A percentile compares a stretch with the other conserved stretches of the same genome.
Conservation (phyloP, 768 basidiomycete species). For the Mycena pura region DNA sequence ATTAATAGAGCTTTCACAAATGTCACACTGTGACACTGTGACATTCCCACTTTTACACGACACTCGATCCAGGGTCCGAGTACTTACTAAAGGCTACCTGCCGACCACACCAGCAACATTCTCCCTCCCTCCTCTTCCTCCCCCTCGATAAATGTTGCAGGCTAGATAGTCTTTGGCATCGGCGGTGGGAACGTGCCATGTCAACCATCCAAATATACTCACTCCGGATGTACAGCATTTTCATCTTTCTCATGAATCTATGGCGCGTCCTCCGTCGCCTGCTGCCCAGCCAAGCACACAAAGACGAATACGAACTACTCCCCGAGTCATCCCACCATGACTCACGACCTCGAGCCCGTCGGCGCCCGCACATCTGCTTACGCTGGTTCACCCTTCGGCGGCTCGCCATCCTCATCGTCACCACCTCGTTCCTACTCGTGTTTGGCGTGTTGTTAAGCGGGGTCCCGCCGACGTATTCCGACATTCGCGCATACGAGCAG, state of each 20-base stretch:
- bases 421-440: constrained; percentile 31
- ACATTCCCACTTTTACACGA: no score
- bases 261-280: constrained; percentile 15
- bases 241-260: constrained; percentile 13
- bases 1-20: no score
- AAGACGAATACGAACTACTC: constrained; percentile 23
- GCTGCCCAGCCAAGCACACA: not conserved
- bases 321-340: constrained; percentile 23
- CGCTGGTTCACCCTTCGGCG: constrained; percentile 38
- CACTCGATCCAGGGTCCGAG: no score
- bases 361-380: constrained; percentile 12
- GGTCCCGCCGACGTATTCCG: constrained; percentile 46
- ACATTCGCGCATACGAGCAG: constrained; percentile 43
- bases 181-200: no score
- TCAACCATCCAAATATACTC: no score
- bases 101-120: no score
- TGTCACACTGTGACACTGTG: no score
- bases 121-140: no score
- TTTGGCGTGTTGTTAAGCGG: constrained; percentile 43
- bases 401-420: constrained; percentile 29
- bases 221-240: no score
- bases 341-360: constrained; percentile 11
- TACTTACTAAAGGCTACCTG: no score
- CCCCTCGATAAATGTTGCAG: no score
- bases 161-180: no score